Evolutionary conservation across 352 stramenopile species (phyloP).

Genomic region (Globisporangium emineosum): DNA sequence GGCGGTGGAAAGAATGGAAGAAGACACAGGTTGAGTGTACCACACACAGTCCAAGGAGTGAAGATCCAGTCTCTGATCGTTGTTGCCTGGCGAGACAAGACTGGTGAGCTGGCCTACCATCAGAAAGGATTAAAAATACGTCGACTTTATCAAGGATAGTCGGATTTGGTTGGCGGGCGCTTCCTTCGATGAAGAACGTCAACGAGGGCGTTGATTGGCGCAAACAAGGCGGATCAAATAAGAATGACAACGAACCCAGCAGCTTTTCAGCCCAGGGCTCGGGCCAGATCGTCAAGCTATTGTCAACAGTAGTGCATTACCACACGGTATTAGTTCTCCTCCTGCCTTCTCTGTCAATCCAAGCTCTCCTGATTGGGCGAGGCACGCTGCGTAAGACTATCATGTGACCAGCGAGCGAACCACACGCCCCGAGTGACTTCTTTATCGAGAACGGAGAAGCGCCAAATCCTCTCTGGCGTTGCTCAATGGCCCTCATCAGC

Average conservation of each 20-base stretch:
- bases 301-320: not conserved
- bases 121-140: not conserved
- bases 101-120: not conserved
- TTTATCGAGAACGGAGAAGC: not conserved
- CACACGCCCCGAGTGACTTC: not conserved
- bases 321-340: no score
- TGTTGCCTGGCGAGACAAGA: not conserved
- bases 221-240: not conserved
- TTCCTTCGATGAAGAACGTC: not conserved
- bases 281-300: constrained; percentile 1
- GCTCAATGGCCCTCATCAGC: not conserved
- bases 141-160: not conserved
- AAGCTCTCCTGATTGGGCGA: not conserved
- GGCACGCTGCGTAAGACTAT: not conserved
- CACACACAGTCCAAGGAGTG: not conserved
- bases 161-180: not conserved
- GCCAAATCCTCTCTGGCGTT: not conserved
- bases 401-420: not conserved
- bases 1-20: not conserved
- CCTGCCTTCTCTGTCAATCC: not conserved
- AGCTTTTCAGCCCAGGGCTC: not conserved
- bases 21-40: not conserved
- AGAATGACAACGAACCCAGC: not conserved
- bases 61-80: not conserved
- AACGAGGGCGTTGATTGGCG: no score